Conservation (phyloP, 352 stramenopile species). For the Phytophthora pisi region DNA sequence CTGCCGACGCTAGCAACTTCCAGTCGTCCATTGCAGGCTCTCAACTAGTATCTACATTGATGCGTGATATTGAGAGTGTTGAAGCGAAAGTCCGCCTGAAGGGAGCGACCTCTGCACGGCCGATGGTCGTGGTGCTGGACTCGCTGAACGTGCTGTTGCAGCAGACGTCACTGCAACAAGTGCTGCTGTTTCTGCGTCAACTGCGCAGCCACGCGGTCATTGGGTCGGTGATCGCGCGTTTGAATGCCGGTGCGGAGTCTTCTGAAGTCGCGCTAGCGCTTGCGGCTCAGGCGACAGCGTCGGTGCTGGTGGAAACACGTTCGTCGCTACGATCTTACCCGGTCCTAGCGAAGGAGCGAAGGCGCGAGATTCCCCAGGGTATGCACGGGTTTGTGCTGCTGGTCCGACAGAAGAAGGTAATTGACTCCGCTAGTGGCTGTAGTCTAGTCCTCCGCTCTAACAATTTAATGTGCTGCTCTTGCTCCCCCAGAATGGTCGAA, state of each 20-base stretch:
- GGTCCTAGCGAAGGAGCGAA: conserved; percentile 63
- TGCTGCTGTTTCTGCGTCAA: conserved; percentile 50
- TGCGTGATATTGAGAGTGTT: conserved; percentile 31
- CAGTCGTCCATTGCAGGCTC: conserved; percentile 10
- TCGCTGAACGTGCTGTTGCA: conserved; percentile 70
- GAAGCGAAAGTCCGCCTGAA: conserved; percentile 15
- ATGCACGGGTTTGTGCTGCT: conserved; percentile 69
- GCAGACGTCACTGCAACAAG: conserved; percentile 44
- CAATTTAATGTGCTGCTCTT: neutral
- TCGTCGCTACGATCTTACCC: conserved; percentile 60
- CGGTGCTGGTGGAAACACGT: conserved; percentile 63
- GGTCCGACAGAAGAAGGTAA: conserved; percentile 71
- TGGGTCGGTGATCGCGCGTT: conserved; percentile 52
- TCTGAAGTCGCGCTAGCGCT: conserved; percentile 33
- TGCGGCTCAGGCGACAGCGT: conserved; percentile 47
- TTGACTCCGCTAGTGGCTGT: neutral
- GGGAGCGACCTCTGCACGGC: conserved; percentile 29
- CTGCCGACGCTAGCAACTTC: conserved; percentile 35
- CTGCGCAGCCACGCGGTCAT: conserved; percentile 38
- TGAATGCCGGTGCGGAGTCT: conserved; percentile 47
- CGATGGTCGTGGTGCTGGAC: conserved; percentile 66
- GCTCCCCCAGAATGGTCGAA: conserved; percentile 59
- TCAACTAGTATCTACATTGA: conserved; percentile 36
- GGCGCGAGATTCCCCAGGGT: conserved; percentile 58
- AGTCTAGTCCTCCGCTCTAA: neutral